Base-by-base conservation (phyloP, 2,329 filamentous ascomycete genomes). In the Arthrinium puccinioides region DNA sequence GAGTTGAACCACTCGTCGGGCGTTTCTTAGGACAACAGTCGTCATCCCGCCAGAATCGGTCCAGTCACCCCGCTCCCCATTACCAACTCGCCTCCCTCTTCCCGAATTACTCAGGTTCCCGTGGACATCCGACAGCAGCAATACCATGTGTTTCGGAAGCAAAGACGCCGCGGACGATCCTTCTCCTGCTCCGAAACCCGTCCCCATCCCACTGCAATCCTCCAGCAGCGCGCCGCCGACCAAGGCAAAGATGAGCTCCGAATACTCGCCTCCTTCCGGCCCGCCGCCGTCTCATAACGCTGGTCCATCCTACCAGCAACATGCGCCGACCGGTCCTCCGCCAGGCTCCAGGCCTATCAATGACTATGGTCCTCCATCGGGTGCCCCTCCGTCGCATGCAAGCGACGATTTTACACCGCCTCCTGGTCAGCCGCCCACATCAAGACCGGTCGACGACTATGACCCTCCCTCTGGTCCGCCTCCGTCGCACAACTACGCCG, bases 111-210 rank as follows among this genome's bases (percentile, higher is more conserved):
- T n/a, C n/a, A n/a, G n/a, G n/a, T n/a, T n/a, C n/a, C n/a, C n/a
- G n/a, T n/a, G n/a, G n/a, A n/a, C n/a, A n/a, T n/a, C n/a, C n/a
- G n/a, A n/a, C n/a, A n/a, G n/a, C n/a, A n/a, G n/a, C n/a, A n/a
- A n/a, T n/a, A 41, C 25, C 32, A 74, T 74, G 70, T 74, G 70
- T 53, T 73, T 74, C 46, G 66, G 69, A 30, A 56, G 56, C 45
- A 69, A 65, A 34, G 59, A 67, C 39, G 60, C 63, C 33, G 48
- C 52, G 24, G 40, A 62, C 41, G 62, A 63, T 21, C 60, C 59
- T 15, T 55, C 64, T 7, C 60, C 59, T 15, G 56, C 64, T 7
- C 60, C 69, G 4, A 56, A 64, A 21, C 68, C 65, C 5, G 52
- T 45, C 13, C 49, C 50, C 19, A 29, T 51, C 8, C 51, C 50